These are phyloP conservation scores for Vaccinium darrowii DNA, from an alignment of 148 eudicot species.

Conservation along the genomic window DNA sequence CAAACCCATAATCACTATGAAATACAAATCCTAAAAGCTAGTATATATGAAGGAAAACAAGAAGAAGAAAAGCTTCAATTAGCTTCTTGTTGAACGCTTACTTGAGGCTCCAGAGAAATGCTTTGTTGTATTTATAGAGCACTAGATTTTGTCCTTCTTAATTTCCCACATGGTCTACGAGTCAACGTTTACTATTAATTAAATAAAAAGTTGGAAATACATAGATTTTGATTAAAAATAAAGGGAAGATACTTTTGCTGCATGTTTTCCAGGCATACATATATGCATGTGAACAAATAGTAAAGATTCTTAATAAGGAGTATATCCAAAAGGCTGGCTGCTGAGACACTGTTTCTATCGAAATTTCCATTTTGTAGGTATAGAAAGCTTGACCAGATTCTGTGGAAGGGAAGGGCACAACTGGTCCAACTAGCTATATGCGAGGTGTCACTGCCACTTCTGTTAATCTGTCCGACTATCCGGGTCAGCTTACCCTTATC, in stretches of 20 bases:
- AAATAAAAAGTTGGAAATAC: background rate
- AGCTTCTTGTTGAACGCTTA: background rate
- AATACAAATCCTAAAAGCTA: background rate
- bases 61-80: background rate
- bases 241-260: background rate
- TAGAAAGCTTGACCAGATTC: background rate
- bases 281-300: background rate
- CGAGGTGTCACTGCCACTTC: background rate
- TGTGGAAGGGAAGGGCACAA: background rate
- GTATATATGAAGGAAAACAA: background rate
- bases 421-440: background rate
- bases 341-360: background rate
- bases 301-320: background rate
- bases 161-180: background rate
- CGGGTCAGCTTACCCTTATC: no score
- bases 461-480: no score
- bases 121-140: background rate
- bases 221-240: background rate
- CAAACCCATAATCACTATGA: background rate
- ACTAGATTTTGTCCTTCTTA: background rate
- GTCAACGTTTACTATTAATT: background rate
- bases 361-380: background rate
- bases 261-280: background rate
- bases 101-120: background rate
- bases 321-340: background rate